phyloP scores from a whole-genome alignment of 805 yeast genomes.

The Kazachstania viticola region DNA sequence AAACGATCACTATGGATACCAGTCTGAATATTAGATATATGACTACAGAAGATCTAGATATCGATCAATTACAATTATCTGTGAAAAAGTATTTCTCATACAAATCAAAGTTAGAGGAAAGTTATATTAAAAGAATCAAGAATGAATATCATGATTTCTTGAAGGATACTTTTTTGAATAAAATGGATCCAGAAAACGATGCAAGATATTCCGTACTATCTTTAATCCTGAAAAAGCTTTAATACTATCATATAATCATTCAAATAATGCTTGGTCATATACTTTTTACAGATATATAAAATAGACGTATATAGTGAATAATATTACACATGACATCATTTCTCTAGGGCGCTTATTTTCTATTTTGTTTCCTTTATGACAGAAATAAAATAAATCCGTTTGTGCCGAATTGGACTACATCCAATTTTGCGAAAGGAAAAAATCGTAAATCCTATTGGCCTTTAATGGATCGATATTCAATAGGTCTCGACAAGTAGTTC shows the following conservation, averaged over 20 bases:
- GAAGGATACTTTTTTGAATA: slow-evolving; percentile 26
- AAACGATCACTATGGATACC: slow-evolving; percentile 39
- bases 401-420: slow-evolving; percentile 18
- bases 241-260: slow-evolving; percentile 1
- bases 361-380: too few species aligned
- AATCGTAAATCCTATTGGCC: slow-evolving; percentile 81
- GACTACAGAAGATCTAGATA: slow-evolving; percentile 28
- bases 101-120: slow-evolving; percentile 32
- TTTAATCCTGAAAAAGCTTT: slow-evolving; percentile 24
- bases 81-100: slow-evolving; percentile 63
- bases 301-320: too few species aligned
- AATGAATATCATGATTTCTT: slow-evolving; percentile 23
- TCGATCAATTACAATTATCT: slow-evolving; percentile 51
- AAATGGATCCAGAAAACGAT: slow-evolving; percentile 17
- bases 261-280: too few species aligned
- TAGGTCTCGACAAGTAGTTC: slow-evolving; percentile 75
- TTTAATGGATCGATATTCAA: slow-evolving; percentile 78
- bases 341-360: too few species aligned
- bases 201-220: slow-evolving; percentile 22
- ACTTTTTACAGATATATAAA: neutral
- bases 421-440: slow-evolving; percentile 91
- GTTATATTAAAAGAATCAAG: slow-evolving; percentile 27
- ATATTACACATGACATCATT: too few species aligned
- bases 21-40: slow-evolving; percentile 55
- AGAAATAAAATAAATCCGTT: too few species aligned